Percentiles rank a stretch among this genome's conserved stretches.
Conservation (phyloP, 345 rosid species). For the Lagerstroemia speciosa region DNA sequence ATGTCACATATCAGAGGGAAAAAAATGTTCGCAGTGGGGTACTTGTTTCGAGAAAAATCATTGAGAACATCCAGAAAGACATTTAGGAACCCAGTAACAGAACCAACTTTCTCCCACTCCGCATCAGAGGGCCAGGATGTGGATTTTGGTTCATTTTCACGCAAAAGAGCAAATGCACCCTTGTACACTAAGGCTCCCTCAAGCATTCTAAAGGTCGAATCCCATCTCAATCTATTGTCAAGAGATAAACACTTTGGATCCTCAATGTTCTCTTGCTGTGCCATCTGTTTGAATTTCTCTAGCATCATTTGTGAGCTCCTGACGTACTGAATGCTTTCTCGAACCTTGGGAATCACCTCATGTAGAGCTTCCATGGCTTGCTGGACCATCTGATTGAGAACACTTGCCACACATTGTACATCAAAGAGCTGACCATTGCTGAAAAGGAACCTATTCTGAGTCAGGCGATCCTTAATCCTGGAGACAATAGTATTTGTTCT, state of each 20-base stretch:
- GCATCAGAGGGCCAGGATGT: constrained; percentile 42
- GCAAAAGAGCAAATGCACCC: constrained; percentile 36
- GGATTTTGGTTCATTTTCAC: constrained; percentile 29
- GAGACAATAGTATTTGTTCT: constrained; percentile 33
- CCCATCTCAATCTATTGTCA: constrained; percentile 53
- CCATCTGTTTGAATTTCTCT: constrained; percentile 33
- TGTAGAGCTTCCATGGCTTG: constrained; percentile 41
- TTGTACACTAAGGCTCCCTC: constrained; percentile 46
- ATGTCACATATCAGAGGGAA: constrained; percentile 63
- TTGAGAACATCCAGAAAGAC: constrained; percentile 49
- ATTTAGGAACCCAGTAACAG: constrained; percentile 39
- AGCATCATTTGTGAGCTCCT: constrained; percentile 38
- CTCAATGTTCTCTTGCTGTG: constrained; percentile 28
- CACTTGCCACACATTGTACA: constrained; percentile 46
- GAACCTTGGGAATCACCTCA: constrained; percentile 37
- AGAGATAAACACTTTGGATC: constrained; percentile 34
- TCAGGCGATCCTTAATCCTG: constrained; percentile 55
- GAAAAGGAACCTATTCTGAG: constrained; percentile 60
- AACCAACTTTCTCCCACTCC: constrained; percentile 51
- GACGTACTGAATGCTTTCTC: constrained; percentile 40
- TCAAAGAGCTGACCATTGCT: constrained; percentile 63
- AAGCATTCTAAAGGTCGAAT: constrained; percentile 58
- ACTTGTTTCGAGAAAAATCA: constrained; percentile 36
- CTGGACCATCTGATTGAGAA: constrained; percentile 49
- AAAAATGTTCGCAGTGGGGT: constrained; percentile 48